Evolutionary conservation across 345 rosid genomes (phyloP).

Genomic region (Eucalyptus cloeziana): DNA sequence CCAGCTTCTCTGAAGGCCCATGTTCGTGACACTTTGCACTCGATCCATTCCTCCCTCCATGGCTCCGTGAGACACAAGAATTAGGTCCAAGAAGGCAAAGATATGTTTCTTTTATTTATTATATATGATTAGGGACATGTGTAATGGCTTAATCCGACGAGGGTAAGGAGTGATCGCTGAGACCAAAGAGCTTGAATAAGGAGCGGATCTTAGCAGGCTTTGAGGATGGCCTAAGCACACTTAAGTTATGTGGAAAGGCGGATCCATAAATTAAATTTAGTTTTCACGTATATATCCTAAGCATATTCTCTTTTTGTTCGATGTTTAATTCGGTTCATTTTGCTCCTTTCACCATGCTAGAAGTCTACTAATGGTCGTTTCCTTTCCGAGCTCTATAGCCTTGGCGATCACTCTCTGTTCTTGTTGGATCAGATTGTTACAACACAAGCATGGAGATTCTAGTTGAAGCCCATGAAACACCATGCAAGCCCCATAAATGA

Average conservation of each 20-base stretch:
- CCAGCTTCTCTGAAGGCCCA: neutral
- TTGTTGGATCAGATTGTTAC: rapidly evolving
- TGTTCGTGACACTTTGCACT: neutral
- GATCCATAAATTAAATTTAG: too few species aligned
- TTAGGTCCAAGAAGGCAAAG: neutral
- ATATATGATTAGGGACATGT: neutral
- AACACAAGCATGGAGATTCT: neutral
- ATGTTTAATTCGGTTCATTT: too few species aligned
- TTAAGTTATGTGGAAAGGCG: neutral
- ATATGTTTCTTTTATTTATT: too few species aligned
- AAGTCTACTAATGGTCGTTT: neutral
- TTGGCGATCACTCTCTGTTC: rapidly evolving
- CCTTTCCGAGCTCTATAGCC: too few species aligned
- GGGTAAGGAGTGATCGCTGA: neutral
- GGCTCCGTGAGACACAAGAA: neutral
- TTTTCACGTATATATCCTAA: too few species aligned
- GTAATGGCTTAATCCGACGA: neutral
- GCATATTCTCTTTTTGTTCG: neutral
- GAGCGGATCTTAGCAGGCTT: neutral
- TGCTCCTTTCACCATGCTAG: neutral
- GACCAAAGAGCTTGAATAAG: too few species aligned
- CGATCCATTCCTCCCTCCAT: neutral
- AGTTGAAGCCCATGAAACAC: neutral
- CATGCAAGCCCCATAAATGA: neutral
- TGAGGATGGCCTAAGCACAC: too few species aligned